These are phyloP conservation scores for Prunus campanulata DNA, from an alignment of 306 rosid species.

Conservation along the genomic window DNA sequence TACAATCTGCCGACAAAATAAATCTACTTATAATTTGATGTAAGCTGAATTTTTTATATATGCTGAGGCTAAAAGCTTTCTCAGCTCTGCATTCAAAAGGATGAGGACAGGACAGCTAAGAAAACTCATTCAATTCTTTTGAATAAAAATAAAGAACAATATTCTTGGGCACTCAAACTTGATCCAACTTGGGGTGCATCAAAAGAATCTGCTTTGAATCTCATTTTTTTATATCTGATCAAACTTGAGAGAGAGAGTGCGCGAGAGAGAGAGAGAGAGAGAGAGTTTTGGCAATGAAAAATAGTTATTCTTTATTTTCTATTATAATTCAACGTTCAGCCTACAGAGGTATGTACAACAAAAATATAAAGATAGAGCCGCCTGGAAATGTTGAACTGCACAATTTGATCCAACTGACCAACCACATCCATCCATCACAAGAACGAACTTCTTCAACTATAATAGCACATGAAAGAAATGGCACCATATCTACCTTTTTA, in stretches of 20 bases:
- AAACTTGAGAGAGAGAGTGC: too few species aligned
- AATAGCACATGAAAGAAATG: not conserved
- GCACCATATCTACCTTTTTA: slow-evolving; percentile 26
- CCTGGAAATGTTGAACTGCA: slow-evolving; percentile 4
- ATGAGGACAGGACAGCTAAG: not conserved
- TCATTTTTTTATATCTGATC: too few species aligned
- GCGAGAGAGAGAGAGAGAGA: not conserved
- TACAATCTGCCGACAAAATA: not conserved
- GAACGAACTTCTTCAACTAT: not conserved
- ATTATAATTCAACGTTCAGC: not conserved
- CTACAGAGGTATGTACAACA: slow-evolving; percentile 4
- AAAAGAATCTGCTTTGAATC: slow-evolving; percentile 4
- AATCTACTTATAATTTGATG: not conserved
- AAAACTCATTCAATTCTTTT: not conserved
- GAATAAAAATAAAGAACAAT: not conserved
- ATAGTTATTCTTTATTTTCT: not conserved
- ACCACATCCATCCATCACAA: not conserved
- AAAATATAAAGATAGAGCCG: not conserved
- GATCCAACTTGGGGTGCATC: slow-evolving; percentile 1
- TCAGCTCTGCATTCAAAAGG: slow-evolving; percentile 1
- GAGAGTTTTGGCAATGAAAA: not conserved
- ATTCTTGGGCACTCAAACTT: not conserved
- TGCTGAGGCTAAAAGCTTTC: not conserved
- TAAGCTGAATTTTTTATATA: not conserved
- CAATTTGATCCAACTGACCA: slow-evolving; percentile 1